phyloP scores from a whole-genome alignment of 306 rosid genomes.

The Lathyrus tuberosus region DNA sequence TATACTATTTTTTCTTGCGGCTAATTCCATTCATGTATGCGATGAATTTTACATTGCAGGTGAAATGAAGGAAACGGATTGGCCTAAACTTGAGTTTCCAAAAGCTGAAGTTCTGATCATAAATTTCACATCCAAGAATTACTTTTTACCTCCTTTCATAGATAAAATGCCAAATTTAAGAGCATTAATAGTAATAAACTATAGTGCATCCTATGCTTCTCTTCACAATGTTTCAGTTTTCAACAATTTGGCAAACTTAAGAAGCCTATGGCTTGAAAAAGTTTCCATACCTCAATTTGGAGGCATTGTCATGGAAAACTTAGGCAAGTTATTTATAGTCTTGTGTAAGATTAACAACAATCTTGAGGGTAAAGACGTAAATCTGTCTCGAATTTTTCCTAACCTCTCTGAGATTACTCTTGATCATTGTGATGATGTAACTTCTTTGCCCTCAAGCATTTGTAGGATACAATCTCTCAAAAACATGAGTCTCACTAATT shows the following conservation, averaged over 20 bases:
- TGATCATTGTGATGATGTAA: slow-evolving; percentile 77
- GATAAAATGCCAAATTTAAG: slow-evolving; percentile 78
- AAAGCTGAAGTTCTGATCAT: slow-evolving; percentile 78
- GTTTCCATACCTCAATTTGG: slow-evolving; percentile 60
- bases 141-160: slow-evolving; percentile 74
- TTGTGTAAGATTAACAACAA: slow-evolving; percentile 60
- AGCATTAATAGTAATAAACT: slow-evolving; percentile 67
- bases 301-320: slow-evolving; percentile 40
- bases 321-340: slow-evolving; percentile 65
- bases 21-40: slow-evolving; percentile 6
- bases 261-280: slow-evolving; percentile 91
- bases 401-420: slow-evolving; percentile 67
- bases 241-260: slow-evolving; percentile 49
- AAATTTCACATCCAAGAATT: slow-evolving; percentile 68
- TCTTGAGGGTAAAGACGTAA: slow-evolving; percentile 45
- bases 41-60: slow-evolving; percentile 51
- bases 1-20: not conserved
- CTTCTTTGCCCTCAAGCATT: slow-evolving; percentile 63
- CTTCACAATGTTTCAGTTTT: slow-evolving; percentile 59
- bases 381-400: slow-evolving; percentile 58
- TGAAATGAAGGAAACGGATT: slow-evolving; percentile 81
- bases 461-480: slow-evolving; percentile 57
- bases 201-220: slow-evolving; percentile 57
- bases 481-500: slow-evolving; percentile 73
- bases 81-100: slow-evolving; percentile 76